phyloP scores from a whole-genome alignment of 257 asterid species.

The Jacaranda mimosifolia region DNA sequence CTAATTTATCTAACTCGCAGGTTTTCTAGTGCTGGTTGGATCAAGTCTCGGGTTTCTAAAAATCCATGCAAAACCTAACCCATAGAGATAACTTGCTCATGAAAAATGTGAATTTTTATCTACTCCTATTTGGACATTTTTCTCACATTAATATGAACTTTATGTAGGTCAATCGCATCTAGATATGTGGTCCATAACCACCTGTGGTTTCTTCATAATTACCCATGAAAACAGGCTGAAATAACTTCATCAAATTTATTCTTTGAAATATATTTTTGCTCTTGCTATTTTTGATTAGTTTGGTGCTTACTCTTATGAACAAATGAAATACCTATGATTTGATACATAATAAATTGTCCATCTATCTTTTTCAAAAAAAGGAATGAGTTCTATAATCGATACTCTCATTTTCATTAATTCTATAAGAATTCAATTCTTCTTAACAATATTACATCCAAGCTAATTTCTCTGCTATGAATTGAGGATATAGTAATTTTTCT shows the following conservation, averaged over 20 bases:
- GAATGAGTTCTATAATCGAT: not conserved
- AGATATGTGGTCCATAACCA: no score
- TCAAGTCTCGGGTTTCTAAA: no score
- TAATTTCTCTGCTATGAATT: constrained; percentile 16
- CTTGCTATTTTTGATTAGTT: not conserved
- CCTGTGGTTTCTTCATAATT: no score
- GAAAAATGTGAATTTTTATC: no score
- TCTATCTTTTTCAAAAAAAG: no score
- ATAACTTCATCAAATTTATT: not conserved
- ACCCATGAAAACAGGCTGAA: not conserved
- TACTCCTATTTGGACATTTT: no score
- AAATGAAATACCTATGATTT: not conserved
- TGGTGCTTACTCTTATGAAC: not conserved
- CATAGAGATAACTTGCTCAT: no score
- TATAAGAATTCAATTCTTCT: not conserved
- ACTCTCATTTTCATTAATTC: not conserved
- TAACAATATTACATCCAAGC: constrained; percentile 3
- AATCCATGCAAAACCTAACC: no score
- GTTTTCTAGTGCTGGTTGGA: no score
- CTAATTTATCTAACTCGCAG: no score
- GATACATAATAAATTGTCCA: not conserved
- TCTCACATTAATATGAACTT: no score
- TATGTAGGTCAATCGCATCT: no score
- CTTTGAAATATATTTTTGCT: not conserved
- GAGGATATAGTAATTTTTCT: not conserved